These are phyloP conservation scores for Mortierella sp. DNA, from an alignment of 371 early-diverging fungal genomes.

Conservation along the genomic window DNA sequence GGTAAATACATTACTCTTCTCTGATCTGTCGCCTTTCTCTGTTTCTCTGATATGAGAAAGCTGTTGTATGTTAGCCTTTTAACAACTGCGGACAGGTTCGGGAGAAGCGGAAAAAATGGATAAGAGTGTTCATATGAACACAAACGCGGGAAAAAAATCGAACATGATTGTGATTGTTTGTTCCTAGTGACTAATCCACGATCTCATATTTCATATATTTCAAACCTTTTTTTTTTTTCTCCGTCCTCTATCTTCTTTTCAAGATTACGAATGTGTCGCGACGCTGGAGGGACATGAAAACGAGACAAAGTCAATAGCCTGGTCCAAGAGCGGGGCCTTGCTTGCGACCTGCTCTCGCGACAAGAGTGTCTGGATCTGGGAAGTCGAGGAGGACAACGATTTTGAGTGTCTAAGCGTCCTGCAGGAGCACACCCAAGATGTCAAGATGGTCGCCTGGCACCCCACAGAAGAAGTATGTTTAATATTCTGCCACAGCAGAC, in stretches of 20 bases:
- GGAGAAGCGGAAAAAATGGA: constrained; percentile 12
- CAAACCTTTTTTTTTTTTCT: not conserved
- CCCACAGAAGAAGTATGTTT: constrained; percentile 79
- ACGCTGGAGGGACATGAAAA: constrained; percentile 99
- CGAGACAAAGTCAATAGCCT: constrained; percentile 95
- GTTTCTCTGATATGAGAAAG: not conserved
- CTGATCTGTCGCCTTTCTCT: not conserved
- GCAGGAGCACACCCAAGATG: constrained; percentile 97
- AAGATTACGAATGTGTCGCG: constrained; percentile 91
- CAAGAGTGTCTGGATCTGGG: constrained; percentile 99
- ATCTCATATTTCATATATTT: not conserved
- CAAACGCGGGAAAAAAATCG: not conserved
- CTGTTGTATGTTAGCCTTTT: not conserved
- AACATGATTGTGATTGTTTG: not conserved
- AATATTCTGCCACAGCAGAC: not conserved
- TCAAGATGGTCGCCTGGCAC: constrained; percentile 96
- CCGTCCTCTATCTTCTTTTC: not conserved
- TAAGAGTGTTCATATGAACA: not conserved
- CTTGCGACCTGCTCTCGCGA: constrained; percentile 96
- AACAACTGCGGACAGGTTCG: constrained; percentile 21
- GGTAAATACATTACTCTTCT: constrained; percentile 36
- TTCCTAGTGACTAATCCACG: constrained; percentile 22
- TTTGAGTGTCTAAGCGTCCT: constrained; percentile 96
- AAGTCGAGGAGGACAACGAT: constrained; percentile 85
- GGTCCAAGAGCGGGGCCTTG: constrained; percentile 85